phyloP scores from a whole-genome alignment of 2,329 filamentous ascomycete genomes.

The Apiospora marii region DNA sequence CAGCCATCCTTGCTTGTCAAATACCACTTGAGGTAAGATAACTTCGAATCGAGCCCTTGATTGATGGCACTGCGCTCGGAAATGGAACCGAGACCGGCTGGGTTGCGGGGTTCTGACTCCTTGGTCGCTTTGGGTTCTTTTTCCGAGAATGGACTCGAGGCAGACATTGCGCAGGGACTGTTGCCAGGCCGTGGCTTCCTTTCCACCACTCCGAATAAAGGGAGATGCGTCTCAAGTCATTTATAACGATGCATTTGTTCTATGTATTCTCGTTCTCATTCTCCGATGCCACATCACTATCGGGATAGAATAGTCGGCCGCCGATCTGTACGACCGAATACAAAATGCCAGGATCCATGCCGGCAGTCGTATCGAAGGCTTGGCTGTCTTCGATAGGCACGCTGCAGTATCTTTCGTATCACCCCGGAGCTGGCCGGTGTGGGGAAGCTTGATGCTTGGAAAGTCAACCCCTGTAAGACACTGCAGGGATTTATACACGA shows the following conservation, averaged over 20 bases:
- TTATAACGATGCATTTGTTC: neutral
- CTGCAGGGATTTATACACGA: neutral
- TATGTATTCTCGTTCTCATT: neutral
- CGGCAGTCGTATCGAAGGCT: neutral
- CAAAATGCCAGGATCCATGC: neutral
- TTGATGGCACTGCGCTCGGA: neutral
- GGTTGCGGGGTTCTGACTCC: neutral
- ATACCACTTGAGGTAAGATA: slow-evolving; percentile 40
- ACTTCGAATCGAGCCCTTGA: neutral
- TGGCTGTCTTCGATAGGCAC: neutral
- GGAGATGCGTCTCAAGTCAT: neutral
- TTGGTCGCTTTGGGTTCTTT: neutral
- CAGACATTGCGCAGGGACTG: neutral
- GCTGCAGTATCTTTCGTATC: slow-evolving; percentile 16
- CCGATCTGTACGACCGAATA: neutral
- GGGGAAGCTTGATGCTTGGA: neutral
- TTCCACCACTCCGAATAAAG: neutral
- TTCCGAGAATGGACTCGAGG: slow-evolving; percentile 8
- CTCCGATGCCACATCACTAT: neutral
- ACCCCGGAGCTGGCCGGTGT: slow-evolving; percentile 21
- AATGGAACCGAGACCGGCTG: neutral
- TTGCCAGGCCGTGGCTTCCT: neutral
- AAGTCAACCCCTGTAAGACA: neutral
- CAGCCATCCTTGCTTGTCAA: slow-evolving; percentile 47
- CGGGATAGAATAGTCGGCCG: neutral